Conservation (phyloP, 768 basidiomycete genomes). For the Ramaria sp. region DNA sequence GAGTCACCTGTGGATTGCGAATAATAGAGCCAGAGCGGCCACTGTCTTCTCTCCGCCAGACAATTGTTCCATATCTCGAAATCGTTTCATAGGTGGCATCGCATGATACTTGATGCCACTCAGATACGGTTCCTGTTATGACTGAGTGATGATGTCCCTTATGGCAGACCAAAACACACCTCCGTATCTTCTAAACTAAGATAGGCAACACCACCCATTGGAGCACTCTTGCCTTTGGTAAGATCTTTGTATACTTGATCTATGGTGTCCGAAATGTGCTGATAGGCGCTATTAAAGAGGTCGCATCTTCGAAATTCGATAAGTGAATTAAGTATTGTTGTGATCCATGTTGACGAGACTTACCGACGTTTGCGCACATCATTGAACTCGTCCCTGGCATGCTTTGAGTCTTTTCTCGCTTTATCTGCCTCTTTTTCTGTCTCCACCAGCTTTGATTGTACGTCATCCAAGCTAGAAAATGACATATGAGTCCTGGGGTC, state of each 20-base stretch:
- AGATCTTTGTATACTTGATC: conserved; percentile 96
- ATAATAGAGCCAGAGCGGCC: conserved; percentile 90
- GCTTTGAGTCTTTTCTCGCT: conserved; percentile 81
- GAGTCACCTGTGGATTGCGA: conserved; percentile 85
- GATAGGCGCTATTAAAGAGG: conserved; percentile 91
- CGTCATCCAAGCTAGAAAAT: conserved; percentile 63
- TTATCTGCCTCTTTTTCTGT: conserved; percentile 91
- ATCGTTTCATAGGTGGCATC: conserved; percentile 99
- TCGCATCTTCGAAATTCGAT: conserved; percentile 40
- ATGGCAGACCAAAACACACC: conserved; percentile 29
- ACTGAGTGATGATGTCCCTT: conserved; percentile 13
- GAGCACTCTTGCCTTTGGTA: conserved; percentile 88
- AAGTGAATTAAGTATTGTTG: neutral
- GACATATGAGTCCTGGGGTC: neutral
- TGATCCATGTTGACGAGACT: conserved; percentile 12
- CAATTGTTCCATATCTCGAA: conserved; percentile 97
- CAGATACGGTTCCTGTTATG: conserved; percentile 61
- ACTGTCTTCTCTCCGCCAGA: conserved; percentile 99
- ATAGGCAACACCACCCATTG: conserved; percentile 95
- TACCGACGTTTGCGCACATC: conserved; percentile 77
- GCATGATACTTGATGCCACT: conserved; percentile 97
- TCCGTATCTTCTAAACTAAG: conserved; percentile 93
- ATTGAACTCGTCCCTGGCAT: conserved; percentile 86
- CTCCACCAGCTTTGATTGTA: conserved; percentile 73
- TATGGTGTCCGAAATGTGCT: conserved; percentile 90